These are phyloP conservation scores for Calycina herbarum DNA, from an alignment of 2,329 filamentous ascomycete species.

Conservation along the genomic window DNA sequence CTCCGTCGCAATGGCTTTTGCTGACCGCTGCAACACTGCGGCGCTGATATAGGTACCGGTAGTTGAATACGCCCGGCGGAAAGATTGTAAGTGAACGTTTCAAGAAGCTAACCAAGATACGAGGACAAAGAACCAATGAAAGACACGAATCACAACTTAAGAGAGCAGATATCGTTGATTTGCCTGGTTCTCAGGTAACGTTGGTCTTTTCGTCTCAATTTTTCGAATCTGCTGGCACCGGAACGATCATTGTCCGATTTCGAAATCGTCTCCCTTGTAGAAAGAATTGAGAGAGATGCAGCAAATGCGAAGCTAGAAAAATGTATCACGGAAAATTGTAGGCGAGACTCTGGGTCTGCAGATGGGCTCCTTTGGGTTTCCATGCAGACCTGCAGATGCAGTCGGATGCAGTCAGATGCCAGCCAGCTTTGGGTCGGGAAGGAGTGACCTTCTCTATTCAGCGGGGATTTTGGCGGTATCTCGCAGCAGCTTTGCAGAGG, in stretches of 20 bases:
- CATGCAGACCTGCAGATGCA: constrained; percentile 1
- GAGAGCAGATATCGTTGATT: no score
- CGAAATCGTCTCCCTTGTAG: background rate
- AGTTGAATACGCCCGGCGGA: no score
- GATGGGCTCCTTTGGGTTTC: background rate
- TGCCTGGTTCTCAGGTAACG: no score
- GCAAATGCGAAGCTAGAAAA: background rate
- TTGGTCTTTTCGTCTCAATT: background rate
- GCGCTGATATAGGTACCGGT: no score
- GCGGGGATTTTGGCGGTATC: constrained; percentile 3
- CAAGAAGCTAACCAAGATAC: no score
- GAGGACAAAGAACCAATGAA: no score
- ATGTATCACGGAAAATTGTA: background rate
- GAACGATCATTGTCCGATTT: background rate
- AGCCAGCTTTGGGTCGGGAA: background rate
- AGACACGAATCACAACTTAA: no score
- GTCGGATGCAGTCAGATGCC: background rate
- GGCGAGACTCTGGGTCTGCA: background rate
- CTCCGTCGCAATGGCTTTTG: no score
- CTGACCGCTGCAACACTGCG: no score
- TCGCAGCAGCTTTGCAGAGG: background rate
- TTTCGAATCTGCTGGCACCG: background rate
- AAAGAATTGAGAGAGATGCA: background rate
- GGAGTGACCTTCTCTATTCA: constrained; percentile 12
- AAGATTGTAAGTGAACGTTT: no score